These are phyloP conservation scores for Marsdenia floribunda DNA, from an alignment of 257 asterid species.

Conservation along the genomic window DNA sequence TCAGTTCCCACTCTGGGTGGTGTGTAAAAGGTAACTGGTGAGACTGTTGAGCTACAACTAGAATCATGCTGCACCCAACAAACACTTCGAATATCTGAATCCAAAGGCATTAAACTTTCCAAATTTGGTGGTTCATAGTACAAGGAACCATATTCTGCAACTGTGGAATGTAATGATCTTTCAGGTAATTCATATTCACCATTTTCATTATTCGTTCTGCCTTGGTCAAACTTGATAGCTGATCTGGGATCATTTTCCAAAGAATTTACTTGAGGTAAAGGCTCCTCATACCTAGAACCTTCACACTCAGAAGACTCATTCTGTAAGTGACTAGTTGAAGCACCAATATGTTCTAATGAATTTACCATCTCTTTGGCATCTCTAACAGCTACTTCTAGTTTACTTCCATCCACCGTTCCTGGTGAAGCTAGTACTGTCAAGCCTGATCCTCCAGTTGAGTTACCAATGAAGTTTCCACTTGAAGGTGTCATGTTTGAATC, in stretches of 20 bases:
- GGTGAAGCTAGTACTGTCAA: conserved; percentile 34
- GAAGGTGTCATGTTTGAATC: conserved; percentile 35
- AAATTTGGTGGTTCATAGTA: conserved; percentile 68
- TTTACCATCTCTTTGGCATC: conserved; percentile 30
- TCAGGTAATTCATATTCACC: conserved; percentile 36
- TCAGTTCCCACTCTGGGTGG: conserved; percentile 61
- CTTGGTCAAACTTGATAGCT: conserved; percentile 29
- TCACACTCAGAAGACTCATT: conserved; percentile 35
- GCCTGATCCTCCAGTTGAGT: conserved; percentile 35
- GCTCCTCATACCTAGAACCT: conserved; percentile 24
- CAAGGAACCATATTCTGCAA: conserved; percentile 48
- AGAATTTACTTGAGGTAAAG: conserved; percentile 35
- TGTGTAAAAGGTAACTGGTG: conserved; percentile 46
- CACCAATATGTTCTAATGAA: conserved; percentile 26
- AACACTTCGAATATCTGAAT: conserved; percentile 34
- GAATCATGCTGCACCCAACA: conserved; percentile 37
- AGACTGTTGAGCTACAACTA: conserved; percentile 33
- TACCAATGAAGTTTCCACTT: conserved; percentile 25
- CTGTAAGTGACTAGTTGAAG: conserved; percentile 25
- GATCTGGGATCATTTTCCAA: conserved; percentile 20
- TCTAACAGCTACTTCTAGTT: conserved; percentile 37
- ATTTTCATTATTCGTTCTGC: conserved; percentile 19
- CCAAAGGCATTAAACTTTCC: conserved; percentile 31
- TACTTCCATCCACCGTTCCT: conserved; percentile 35
- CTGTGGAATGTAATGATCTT: conserved; percentile 29